Percentiles rank a stretch among this genome's conserved stretches.
Conservation (phyloP, 495 filamentous ascomycete species). For the Penicillium riverlandense region DNA sequence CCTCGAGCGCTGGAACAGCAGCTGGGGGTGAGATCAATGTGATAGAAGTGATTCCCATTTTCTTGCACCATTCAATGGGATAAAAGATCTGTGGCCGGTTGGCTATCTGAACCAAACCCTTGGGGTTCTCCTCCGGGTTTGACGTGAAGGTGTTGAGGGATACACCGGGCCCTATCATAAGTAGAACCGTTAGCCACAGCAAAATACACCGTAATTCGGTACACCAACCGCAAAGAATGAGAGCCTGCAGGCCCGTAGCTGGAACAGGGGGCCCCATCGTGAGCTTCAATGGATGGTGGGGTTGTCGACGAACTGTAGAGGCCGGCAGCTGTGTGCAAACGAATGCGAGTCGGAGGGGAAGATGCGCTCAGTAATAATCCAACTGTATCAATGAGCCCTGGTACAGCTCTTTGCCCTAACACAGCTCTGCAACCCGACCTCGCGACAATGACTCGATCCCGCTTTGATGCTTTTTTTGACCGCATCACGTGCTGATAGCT, state of each 20-base stretch:
- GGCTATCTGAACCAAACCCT: conserved; percentile 84
- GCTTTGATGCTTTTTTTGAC: no score
- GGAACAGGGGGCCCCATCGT: conserved; percentile 51
- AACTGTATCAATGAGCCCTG: no score
- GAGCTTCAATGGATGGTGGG: not conserved
- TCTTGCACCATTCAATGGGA: conserved; percentile 82
- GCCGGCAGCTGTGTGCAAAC: no score
- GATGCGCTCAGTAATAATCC: no score
- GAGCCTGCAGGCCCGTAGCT: conserved; percentile 77
- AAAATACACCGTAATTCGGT: no score
- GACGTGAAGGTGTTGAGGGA: conserved; percentile 89
- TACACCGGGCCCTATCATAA: conserved; percentile 56
- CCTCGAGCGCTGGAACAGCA: conserved; percentile 59
- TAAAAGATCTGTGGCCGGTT: conserved; percentile 98
- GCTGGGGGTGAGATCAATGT: conserved; percentile 76
- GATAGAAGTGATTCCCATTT: conserved; percentile 82
- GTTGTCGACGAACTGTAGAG: no score
- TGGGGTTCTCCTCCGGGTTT: conserved; percentile 81
- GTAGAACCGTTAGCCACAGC: no score
- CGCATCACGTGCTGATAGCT: conserved; percentile 2
- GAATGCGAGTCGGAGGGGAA: no score
- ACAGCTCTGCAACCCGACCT: no score
- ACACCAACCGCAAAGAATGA: conserved; percentile 66
- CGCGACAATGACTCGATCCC: no score
- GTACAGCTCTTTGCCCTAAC: no score